Base-by-base conservation (phyloP, 2,329 filamentous ascomycete genomes). In the Emmonsiellopsis sp. region DNA sequence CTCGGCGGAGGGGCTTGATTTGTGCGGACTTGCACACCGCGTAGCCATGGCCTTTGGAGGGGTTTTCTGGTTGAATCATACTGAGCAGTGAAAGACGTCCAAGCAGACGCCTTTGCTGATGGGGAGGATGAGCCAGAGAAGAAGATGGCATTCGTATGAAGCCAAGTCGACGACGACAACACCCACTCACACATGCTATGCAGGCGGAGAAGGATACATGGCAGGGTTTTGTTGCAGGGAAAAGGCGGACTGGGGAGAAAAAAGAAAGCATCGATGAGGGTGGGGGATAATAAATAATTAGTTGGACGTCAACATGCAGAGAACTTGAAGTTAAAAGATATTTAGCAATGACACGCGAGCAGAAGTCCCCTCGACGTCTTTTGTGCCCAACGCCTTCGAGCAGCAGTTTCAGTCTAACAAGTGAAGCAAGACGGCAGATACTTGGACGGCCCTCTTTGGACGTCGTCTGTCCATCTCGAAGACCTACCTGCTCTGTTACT, bases 381-480 rank as follows among this genome's bases (percentile, higher is more conserved):
- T 45, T 13, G 42, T 52, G 50, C 50, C 50, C 50, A 52, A 52
- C 50, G 32, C 21, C 13, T 13, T 27, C 10, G 14, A 13, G 34
- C 36, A 13, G 2, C 9, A 7, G 39, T 49, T 42, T 52, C 42
- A 52, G 50, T 42, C 50, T 52, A 8, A 52, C 17, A 17, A 49
- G 46, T 49, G 46, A 49, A 49, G 46, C 46, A 52, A 49, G 42
- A 11, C 17, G 14, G 10, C n/a, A 21, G 31, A 52, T 52, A 52
- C 50, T 52, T 52, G 50, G 27, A 45, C 27, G 10, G 50, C 42
- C 37, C 50, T 52, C 40, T 39, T 27, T 52, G 50, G 50, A 45
- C 37, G 36, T 45, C 17, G 42, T 9, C 13, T 9, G 8, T 5
- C 17, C 36, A 39, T 39, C 21, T 27, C 21, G 21, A 27, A 27